These are phyloP conservation scores for Vitis hybrid DNA, from an alignment of 177 flowering plant genomes.

Conservation along the genomic window DNA sequence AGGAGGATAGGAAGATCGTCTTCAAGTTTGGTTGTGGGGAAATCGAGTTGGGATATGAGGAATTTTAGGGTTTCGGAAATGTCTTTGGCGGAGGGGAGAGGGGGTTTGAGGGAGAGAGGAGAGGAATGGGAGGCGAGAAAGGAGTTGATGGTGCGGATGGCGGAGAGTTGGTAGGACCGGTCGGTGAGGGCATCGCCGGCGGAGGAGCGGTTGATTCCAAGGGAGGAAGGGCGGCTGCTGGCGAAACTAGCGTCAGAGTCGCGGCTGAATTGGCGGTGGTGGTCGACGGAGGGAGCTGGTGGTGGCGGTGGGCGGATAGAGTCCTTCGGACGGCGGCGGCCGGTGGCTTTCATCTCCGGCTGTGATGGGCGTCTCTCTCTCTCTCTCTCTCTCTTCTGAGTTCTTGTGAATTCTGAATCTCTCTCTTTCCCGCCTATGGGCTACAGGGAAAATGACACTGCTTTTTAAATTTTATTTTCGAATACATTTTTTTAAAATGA, in stretches of 20 bases:
- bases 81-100: constrained; percentile 69
- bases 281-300: constrained; percentile 3
- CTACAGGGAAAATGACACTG: no score
- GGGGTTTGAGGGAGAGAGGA: constrained; percentile 41
- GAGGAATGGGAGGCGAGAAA: constrained; percentile 58
- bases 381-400: constrained; percentile 4
- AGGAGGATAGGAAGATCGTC: constrained; percentile 64
- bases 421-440: constrained; percentile 2
- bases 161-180: constrained; percentile 12
- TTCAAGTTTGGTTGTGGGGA: constrained; percentile 43
- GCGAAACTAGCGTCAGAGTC: constrained; percentile 84
- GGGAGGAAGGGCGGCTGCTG: constrained; percentile 69
- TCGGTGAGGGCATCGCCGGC: constrained; percentile 10
- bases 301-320: neutral
- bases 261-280: constrained; percentile 25
- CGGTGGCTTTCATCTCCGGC: constrained; percentile 9
- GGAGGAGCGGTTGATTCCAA: constrained; percentile 27
- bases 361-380: neutral
- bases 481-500: no score
- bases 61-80: constrained; percentile 54
- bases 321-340: constrained; percentile 4
- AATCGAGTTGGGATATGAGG: constrained; percentile 52
- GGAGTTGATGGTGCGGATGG: no score
- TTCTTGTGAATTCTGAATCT: neutral
- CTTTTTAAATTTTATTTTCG: no score